These are phyloP conservation scores for Penicillium capsulatum DNA, from an alignment of 2,329 filamentous ascomycete genomes.

Conservation along the genomic window DNA sequence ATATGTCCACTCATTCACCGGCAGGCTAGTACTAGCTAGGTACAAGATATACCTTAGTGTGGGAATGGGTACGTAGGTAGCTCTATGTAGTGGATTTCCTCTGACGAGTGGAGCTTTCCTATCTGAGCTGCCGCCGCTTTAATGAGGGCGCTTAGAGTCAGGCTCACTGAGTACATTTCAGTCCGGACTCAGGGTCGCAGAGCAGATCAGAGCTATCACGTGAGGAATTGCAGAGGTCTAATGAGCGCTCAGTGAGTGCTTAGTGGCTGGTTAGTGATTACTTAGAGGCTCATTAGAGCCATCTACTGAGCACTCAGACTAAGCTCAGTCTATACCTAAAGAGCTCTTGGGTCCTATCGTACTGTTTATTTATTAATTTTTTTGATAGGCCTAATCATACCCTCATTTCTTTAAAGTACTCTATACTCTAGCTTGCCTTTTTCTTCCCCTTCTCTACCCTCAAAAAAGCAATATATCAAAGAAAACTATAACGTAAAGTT, in stretches of 20 bases:
- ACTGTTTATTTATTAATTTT: conserved; percentile 6
- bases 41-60: no score
- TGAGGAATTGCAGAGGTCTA: conserved; percentile 4
- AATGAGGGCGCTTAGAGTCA: conserved; percentile 13
- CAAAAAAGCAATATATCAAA: conserved; percentile 1
- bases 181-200: conserved; percentile 9
- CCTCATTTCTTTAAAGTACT: conserved; percentile 4
- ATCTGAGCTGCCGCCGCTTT: conserved; percentile 15
- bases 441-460: neutral
- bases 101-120: conserved; percentile 10
- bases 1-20: no score
- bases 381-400: conserved; percentile 9
- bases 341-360: conserved; percentile 7
- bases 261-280: conserved; percentile 10
- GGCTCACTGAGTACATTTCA: conserved; percentile 14
- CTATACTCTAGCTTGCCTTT: conserved; percentile 1
- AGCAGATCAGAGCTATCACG: conserved; percentile 8
- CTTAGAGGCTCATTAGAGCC: conserved; percentile 10
- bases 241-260: conserved; percentile 8
- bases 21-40: no score
- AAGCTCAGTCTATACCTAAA: conserved; percentile 11
- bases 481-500: conserved; percentile 5
- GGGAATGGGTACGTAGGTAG: conserved; percentile 6
- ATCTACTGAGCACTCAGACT: conserved; percentile 14
- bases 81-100: conserved; percentile 11